phyloP scores from a whole-genome alignment of 1,139 yeast genomes.

The Nakaseomyces uthaithaninus region DNA sequence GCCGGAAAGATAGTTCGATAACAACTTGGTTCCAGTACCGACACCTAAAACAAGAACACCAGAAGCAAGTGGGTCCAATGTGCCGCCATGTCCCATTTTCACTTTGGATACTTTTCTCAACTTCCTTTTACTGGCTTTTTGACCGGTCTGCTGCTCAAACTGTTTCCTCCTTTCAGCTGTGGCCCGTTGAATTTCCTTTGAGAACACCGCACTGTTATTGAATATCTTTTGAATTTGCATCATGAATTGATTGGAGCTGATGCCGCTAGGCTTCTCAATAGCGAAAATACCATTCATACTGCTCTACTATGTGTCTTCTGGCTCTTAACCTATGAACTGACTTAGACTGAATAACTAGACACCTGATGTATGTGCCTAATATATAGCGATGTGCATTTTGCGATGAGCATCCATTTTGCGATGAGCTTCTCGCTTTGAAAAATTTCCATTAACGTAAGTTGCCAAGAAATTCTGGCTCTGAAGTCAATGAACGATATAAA shows the following conservation, averaged over 20 bases:
- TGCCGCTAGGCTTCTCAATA: slow-evolving; percentile 81
- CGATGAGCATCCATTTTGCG: slow-evolving; percentile 6
- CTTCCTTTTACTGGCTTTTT: slow-evolving; percentile 37
- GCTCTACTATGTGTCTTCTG: background rate
- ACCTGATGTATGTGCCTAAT: too few relatives aligned
- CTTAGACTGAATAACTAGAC: too few relatives aligned
- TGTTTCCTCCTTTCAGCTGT: slow-evolving; percentile 43
- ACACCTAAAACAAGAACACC: slow-evolving; percentile 90
- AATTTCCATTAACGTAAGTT: background rate
- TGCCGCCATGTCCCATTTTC: slow-evolving; percentile 98
- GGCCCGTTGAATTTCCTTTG: slow-evolving; percentile 44
- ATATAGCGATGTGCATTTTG: too few relatives aligned
- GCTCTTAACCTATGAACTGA: background rate
- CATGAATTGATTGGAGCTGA: slow-evolving; percentile 70
- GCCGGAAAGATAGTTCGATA: slow-evolving; percentile 63
- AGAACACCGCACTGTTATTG: slow-evolving; percentile 52
- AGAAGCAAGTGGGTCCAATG: slow-evolving; percentile 88
- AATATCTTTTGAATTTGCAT: slow-evolving; percentile 56
- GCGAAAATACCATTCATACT: slow-evolving; percentile 95
- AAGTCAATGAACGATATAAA: background rate
- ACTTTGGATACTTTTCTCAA: slow-evolving; percentile 48
- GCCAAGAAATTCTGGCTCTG: background rate
- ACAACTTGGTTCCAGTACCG: slow-evolving; percentile 78
- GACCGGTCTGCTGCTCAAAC: slow-evolving; percentile 37
- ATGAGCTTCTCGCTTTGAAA: slow-evolving; percentile 1